phyloP scores from a whole-genome alignment of 1,139 yeast species.

The Yamadazyma sp. region DNA sequence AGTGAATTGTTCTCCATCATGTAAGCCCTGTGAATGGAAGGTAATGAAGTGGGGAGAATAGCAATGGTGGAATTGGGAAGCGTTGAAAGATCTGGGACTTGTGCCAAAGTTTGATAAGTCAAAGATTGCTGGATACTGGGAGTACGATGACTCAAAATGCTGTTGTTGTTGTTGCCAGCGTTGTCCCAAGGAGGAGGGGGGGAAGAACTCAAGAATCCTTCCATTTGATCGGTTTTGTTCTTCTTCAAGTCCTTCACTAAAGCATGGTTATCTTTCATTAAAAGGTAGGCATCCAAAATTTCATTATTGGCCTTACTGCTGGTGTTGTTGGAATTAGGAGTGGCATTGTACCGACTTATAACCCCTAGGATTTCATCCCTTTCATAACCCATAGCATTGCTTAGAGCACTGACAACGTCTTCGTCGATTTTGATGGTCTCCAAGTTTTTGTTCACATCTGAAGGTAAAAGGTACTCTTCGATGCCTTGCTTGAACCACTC shows the following conservation, averaged over 20 bases:
- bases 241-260: constrained; percentile 65
- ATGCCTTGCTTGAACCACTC: constrained; percentile 90
- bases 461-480: constrained; percentile 80
- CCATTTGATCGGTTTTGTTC: constrained; percentile 51
- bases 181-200: constrained; percentile 42
- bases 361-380: constrained; percentile 83
- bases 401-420: constrained; percentile 74
- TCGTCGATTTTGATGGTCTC: constrained; percentile 63
- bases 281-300: constrained; percentile 85
- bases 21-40: constrained; percentile 90
- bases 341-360: constrained; percentile 40
- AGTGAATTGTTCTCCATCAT: constrained; percentile 60
- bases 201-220: constrained; percentile 49
- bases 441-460: constrained; percentile 48
- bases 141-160: constrained; percentile 22
- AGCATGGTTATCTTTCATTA: constrained; percentile 81
- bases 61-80: constrained; percentile 75
- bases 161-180: constrained; percentile 11
- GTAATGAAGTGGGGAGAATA: constrained; percentile 87
- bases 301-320: constrained; percentile 49
- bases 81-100: constrained; percentile 51
- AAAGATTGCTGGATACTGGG: constrained; percentile 51
- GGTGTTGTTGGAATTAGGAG: constrained; percentile 17
- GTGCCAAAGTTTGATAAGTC: constrained; percentile 50
- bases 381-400: constrained; percentile 91